Evolutionary conservation across 1,284 basidiomycete genomes (phyloP).

Genomic region (Leccinum fuscescens): DNA sequence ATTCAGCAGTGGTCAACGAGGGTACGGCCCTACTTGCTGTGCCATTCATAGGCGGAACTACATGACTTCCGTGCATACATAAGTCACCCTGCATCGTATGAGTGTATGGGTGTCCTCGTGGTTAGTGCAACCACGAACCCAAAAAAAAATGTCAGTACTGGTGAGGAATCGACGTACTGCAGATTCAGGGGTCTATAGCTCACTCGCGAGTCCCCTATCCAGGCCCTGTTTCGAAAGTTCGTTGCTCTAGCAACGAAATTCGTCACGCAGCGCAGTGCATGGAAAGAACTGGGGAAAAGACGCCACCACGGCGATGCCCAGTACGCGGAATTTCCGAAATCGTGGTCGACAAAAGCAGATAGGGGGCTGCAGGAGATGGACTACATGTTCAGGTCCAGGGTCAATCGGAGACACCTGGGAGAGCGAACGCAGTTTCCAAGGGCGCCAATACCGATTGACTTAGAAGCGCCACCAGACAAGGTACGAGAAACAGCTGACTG

Average conservation of each 20-base stretch:
- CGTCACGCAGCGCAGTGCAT: slow-evolving; percentile 19
- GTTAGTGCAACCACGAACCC: slow-evolving; percentile 21
- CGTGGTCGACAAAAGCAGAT: slow-evolving; percentile 30
- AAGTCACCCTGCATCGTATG: slow-evolving; percentile 19
- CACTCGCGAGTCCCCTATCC: slow-evolving; percentile 10
- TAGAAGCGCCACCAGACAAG: slow-evolving; percentile 17
- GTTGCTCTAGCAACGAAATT: slow-evolving; percentile 26
- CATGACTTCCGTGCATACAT: slow-evolving; percentile 23
- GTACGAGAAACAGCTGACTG: slow-evolving; percentile 10
- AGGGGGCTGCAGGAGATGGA: slow-evolving; percentile 29
- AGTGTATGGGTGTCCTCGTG: slow-evolving; percentile 25
- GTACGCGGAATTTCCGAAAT: slow-evolving; percentile 23
- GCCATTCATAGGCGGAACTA: slow-evolving; percentile 12
- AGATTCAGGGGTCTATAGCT: slow-evolving; percentile 13
- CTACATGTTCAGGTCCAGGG: slow-evolving; percentile 13
- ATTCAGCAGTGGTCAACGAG: slow-evolving; percentile 18
- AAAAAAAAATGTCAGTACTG: slow-evolving; percentile 28
- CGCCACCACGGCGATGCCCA: slow-evolving; percentile 15
- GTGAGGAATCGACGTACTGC: slow-evolving; percentile 22
- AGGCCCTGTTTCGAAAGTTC: slow-evolving; percentile 26
- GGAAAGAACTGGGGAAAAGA: slow-evolving; percentile 18
- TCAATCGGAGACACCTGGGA: slow-evolving; percentile 11
- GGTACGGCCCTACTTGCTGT: slow-evolving; percentile 24
- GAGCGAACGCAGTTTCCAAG: slow-evolving; percentile 10
- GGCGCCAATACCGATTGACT: slow-evolving; percentile 4